Evolutionary conservation across 768 basidiomycete genomes (phyloP).

Genomic region (Calocybe cyanea): DNA sequence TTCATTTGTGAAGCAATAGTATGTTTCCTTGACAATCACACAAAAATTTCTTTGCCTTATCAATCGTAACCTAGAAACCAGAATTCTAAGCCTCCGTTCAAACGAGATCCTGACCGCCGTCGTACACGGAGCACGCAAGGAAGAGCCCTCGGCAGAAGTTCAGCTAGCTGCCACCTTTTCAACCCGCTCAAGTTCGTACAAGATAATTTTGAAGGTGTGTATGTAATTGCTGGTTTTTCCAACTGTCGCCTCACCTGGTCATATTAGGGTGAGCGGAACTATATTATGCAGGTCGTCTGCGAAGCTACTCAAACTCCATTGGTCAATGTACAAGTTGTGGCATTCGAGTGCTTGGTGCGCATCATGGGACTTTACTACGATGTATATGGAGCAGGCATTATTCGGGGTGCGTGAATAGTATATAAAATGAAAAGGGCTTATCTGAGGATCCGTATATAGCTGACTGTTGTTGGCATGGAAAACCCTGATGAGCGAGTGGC

Average conservation of each 20-base stretch:
- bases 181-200: conserved; percentile 97
- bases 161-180: conserved; percentile 85
- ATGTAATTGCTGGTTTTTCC: conserved; percentile 19
- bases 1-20: conserved; percentile 97
- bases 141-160: conserved; percentile 87
- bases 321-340: conserved; percentile 86
- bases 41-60: conserved; percentile 3
- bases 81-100: conserved; percentile 85
- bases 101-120: conserved; percentile 99
- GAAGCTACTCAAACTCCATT: conserved; percentile 89
- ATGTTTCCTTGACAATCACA: conserved; percentile 45
- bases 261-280: conserved; percentile 99
- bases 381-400: conserved; percentile 98
- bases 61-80: conserved; percentile 69
- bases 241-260: conserved; percentile 10
- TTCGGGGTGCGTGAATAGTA: conserved; percentile 72
- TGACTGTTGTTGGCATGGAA: conserved; percentile 98
- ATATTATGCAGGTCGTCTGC: conserved; percentile 99
- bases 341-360: conserved; percentile 92
- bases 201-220: conserved; percentile 97
- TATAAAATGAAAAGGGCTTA: conserved; percentile 8
- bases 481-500: conserved; percentile 88
- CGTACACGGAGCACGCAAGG: conserved; percentile 95
- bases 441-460: conserved; percentile 36
- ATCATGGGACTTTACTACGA: conserved; percentile 99